These are phyloP conservation scores for Sechiopsis laciniata DNA, from an alignment of 306 rosid genomes.

Conservation along the genomic window DNA sequence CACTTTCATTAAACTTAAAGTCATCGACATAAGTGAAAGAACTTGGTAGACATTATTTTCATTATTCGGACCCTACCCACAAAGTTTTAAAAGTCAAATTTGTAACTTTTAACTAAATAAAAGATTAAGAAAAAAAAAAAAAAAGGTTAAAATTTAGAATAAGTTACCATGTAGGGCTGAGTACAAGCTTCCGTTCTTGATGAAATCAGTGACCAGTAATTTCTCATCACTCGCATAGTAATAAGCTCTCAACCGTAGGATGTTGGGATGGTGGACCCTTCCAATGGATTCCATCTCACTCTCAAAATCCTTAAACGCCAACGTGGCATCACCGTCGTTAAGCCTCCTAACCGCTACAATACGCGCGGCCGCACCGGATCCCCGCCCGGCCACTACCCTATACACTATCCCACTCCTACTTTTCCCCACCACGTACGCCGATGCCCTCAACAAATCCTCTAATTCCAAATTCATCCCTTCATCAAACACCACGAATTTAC, in stretches of 20 bases:
- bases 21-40: too few species aligned
- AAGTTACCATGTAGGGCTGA: conserved; percentile 54
- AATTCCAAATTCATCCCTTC: conserved; percentile 65
- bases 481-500: conserved; percentile 58
- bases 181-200: conserved; percentile 70
- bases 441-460: conserved; percentile 76
- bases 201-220: conserved; percentile 56
- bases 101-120: neutral
- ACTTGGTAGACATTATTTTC: too few species aligned
- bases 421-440: conserved; percentile 87
- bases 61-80: too few species aligned
- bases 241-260: conserved; percentile 62
- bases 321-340: conserved; percentile 62
- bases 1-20: too few species aligned
- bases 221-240: conserved; percentile 74
- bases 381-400: conserved; percentile 59
- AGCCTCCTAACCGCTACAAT: conserved; percentile 66
- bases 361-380: conserved; percentile 34
- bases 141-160: neutral
- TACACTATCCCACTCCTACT: conserved; percentile 71
- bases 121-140: neutral
- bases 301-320: conserved; percentile 68
- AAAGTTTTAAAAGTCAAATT: too few species aligned
- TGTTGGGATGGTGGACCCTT: conserved; percentile 65
- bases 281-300: conserved; percentile 63